Base-by-base conservation (phyloP, 2,329 filamentous ascomycete species). In the Coniochaeta sp. region DNA sequence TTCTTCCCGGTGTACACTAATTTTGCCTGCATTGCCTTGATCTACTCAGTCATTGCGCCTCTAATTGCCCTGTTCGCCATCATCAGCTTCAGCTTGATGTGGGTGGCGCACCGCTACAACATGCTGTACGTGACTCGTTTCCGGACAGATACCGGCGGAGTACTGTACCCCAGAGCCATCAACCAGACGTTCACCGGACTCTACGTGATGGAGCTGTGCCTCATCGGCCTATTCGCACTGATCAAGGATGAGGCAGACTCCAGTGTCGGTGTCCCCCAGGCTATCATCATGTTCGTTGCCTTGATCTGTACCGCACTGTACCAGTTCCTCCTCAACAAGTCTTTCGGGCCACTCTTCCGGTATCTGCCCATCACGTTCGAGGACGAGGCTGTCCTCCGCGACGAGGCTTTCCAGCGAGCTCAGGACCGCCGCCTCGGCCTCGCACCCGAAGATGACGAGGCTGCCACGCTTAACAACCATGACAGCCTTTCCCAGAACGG, bases 1-100 rank as follows among this genome's bases (percentile, higher is more conserved):
- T 93, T 96, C 77, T 99, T 98, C 73, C 95, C 95, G 0, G 88
- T 96, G 0, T 99, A 98, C 73, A 97, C 95, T 59, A 97, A 96
- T 70, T 90, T 99, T 67, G 95, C 93, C 50, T 96, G 91, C 64
- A 98, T 99, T 66, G 92, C 86, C 1, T 73, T 96, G 47, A 88
- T 98, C 42, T 99, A 98, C 74, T 90, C 87, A 42, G 83, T 98
- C 60, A 88, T 98, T 47, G 87, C 95, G 0, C 95, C 95, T 0
- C 78, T 99, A 14, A 97, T 99, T 70, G 85, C 95, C 56, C 77
- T 98, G 24, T 98, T 99, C 77, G 93, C 95, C 66, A 86, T 96
- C 67, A 86, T 98, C 71, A 97, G 93, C 0, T 98, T 98, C 72
- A 83, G 84, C 55, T 79, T 99, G 0, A 88, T 98, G 64, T 99